Evolutionary conservation across 371 early-diverging fungal genomes (phyloP).

Genomic region (Massospora cicadina): DNA sequence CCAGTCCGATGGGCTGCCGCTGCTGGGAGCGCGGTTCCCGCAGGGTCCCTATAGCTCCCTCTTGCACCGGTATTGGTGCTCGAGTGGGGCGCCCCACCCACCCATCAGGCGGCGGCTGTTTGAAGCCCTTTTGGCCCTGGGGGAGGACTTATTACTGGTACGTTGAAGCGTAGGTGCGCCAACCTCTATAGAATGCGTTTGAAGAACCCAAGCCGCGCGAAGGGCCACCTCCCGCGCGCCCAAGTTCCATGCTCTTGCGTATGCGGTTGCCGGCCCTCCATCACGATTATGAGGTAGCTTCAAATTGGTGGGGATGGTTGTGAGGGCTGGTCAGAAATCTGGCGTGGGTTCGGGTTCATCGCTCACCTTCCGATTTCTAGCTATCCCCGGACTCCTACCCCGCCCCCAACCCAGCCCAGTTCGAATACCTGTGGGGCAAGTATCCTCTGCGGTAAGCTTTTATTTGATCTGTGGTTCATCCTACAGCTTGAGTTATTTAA

Average conservation of each 20-base stretch:
- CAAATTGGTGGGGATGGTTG: too few species aligned
- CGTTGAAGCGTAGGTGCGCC: too few species aligned
- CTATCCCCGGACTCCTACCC: not conserved
- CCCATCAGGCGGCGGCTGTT: not conserved
- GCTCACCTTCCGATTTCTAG: too few species aligned
- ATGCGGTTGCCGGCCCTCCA: not conserved
- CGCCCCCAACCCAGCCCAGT: not conserved
- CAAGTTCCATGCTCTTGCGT: not conserved
- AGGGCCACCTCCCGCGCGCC: not conserved
- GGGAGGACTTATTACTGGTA: not conserved
- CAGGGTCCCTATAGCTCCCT: not conserved
- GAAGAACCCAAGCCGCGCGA: too few species aligned
- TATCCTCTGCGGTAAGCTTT: not conserved
- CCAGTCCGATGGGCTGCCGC: not conserved
- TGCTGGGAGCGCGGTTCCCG: not conserved
- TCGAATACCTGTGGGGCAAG: not conserved
- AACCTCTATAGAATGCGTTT: not conserved
- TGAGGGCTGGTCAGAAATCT: too few species aligned
- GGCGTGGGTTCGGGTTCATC: too few species aligned
- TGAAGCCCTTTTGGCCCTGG: not conserved
- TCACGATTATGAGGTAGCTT: not conserved
- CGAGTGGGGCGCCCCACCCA: not conserved
- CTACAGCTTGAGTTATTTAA: too few species aligned
- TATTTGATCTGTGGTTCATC: too few species aligned
- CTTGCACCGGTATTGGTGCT: not conserved